phyloP scores from a whole-genome alignment of 352 stramenopile species.

The Peronospora belbahrii region DNA sequence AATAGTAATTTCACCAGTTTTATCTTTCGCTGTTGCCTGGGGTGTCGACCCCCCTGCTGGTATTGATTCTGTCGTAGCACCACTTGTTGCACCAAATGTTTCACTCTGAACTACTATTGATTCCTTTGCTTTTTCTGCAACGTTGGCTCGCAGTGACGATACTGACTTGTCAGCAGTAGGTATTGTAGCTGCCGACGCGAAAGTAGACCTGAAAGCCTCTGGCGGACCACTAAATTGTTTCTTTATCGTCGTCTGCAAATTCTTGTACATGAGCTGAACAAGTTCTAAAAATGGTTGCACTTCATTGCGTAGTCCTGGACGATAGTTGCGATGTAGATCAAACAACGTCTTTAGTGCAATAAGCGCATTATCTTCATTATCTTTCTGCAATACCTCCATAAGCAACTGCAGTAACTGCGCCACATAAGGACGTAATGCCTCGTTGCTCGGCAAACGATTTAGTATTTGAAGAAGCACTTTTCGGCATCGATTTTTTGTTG shows the following conservation, averaged over 20 bases:
- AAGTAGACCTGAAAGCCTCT: conserved; percentile 25
- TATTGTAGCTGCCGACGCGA: conserved; percentile 14
- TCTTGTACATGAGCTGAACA: conserved; percentile 88
- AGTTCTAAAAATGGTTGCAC: conserved; percentile 87
- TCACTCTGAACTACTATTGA: conserved; percentile 1
- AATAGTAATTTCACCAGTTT: not conserved
- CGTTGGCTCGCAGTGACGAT: conserved; percentile 4
- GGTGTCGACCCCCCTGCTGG: not conserved
- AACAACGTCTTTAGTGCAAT: conserved; percentile 94
- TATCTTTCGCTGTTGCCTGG: conserved; percentile 2
- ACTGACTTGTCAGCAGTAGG: conserved; percentile 17
- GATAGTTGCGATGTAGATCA: conserved; percentile 95
- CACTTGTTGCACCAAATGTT: not conserved
- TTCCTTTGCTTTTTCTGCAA: conserved; percentile 9
- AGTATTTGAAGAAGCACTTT: conserved; percentile 93
- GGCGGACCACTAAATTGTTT: conserved; percentile 74
- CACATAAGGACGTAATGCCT: conserved; percentile 91
- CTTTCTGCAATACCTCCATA: conserved; percentile 90
- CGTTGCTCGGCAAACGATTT: conserved; percentile 91
- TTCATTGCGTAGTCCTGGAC: conserved; percentile 81
- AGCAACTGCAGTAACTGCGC: conserved; percentile 86
- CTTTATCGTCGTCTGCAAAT: conserved; percentile 71
- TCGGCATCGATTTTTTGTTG: conserved; percentile 82
- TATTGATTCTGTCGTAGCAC: conserved; percentile 3
- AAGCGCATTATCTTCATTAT: conserved; percentile 97